Conservation (phyloP, 768 basidiomycete genomes). For the Boletus coccyginus region DNA sequence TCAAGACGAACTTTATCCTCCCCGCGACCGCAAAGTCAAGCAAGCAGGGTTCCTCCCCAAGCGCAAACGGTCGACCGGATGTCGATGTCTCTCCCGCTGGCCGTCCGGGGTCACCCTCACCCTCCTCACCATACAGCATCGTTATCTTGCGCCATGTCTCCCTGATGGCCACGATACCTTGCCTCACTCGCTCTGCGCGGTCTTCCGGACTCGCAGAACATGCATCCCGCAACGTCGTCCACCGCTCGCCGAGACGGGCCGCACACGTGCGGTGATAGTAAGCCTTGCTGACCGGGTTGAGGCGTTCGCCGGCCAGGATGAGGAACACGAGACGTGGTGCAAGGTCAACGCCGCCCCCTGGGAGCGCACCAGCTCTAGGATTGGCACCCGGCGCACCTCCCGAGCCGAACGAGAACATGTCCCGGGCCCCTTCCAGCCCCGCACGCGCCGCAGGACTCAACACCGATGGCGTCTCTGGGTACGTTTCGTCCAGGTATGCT, state of each 20-base stretch:
- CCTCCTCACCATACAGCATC: constrained; percentile 7
- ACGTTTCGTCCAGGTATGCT: constrained; percentile 48
- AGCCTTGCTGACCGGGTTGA: constrained; percentile 33
- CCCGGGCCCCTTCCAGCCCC: constrained; percentile 31
- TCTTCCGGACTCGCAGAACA: constrained; percentile 24
- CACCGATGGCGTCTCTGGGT: constrained; percentile 41
- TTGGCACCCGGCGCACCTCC: background rate
- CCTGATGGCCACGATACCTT: constrained; percentile 14
- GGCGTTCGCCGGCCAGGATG: constrained; percentile 21
- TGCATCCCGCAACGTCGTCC: constrained; percentile 29
- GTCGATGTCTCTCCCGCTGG: too few species aligned
- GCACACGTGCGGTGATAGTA: constrained; percentile 41
- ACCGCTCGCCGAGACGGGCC: constrained; percentile 34
- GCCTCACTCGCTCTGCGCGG: constrained; percentile 22
- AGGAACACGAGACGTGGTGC: constrained; percentile 17
- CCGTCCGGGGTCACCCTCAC: background rate
- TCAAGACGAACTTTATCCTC: constrained; percentile 10
- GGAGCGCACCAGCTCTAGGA: too few species aligned
- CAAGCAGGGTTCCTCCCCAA: constrained; percentile 18
- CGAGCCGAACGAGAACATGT: constrained; percentile 10
- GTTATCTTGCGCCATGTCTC: constrained; percentile 27
- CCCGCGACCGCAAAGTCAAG: constrained; percentile 22
- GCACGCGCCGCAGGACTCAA: constrained; percentile 35
- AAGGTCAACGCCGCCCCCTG: background rate
- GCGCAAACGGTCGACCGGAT: background rate